Evolutionary conservation across 1,284 basidiomycete genomes (phyloP).

Genomic region (Spongispora temasekensis): DNA sequence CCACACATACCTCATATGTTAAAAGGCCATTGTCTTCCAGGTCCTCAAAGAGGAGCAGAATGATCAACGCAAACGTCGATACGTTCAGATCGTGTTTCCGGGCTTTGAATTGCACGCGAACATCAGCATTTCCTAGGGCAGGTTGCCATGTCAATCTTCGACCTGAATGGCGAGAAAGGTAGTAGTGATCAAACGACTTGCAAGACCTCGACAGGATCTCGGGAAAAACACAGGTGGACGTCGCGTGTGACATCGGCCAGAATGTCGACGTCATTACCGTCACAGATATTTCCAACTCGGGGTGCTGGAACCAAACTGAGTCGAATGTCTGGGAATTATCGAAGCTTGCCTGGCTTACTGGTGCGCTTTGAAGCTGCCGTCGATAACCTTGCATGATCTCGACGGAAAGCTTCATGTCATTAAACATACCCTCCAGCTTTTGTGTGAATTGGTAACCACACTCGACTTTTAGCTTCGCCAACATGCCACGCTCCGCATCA

Average conservation of each 20-base stretch:
- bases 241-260: slow-evolving; percentile 80
- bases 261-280: slow-evolving; percentile 92
- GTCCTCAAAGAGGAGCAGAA: slow-evolving; percentile 88
- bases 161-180: slow-evolving; percentile 87
- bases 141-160: slow-evolving; percentile 93
- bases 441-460: slow-evolving; percentile 97
- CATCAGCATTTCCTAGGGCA: slow-evolving; percentile 90
- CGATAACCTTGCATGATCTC: slow-evolving; percentile 84
- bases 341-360: slow-evolving; percentile 41
- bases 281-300: slow-evolving; percentile 80
- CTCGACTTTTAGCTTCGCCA: slow-evolving; percentile 97
- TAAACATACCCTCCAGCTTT: slow-evolving; percentile 99
- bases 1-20: slow-evolving; percentile 63
- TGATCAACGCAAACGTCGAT: slow-evolving; percentile 87
- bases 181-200: slow-evolving; percentile 87
- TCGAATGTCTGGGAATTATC: slow-evolving; percentile 1
- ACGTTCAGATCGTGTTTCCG: slow-evolving; percentile 91
- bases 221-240: slow-evolving; percentile 69
- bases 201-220: slow-evolving; percentile 62
- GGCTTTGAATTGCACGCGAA: slow-evolving; percentile 81
- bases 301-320: slow-evolving; percentile 46
- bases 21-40: slow-evolving; percentile 67
- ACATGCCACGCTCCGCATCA: slow-evolving; percentile 97
- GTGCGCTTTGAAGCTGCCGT: slow-evolving; percentile 54
- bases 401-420: slow-evolving; percentile 90